Evolutionary conservation across 2,329 filamentous ascomycete genomes (phyloP), one percentile per base, ranked within the genome.

Genomic region (Trichothecium roseum): DNA sequence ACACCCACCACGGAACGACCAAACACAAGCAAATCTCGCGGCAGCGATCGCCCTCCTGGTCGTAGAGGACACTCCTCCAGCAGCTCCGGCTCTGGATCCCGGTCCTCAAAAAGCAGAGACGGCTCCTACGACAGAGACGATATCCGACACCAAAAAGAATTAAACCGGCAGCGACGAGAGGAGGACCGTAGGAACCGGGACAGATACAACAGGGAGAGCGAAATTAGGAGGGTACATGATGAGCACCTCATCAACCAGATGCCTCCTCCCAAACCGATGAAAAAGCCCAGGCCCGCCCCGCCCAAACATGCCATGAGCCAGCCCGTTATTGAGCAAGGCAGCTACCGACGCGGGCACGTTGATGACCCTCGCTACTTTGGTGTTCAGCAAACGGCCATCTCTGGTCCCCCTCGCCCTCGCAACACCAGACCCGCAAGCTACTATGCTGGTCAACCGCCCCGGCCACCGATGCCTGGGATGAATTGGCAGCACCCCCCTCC

Each of bases 11-110:
- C 67, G 42, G 62, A 72, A 46, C 61, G 60, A 22, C 63, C 71
- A 47, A 74, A 74, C 49, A 72, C 64, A 15, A 53, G 68, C 42
- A 68, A 63, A 48, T 57, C 64, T 30, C 63, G 67, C 41, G 63
- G 48, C 37, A 60, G 66, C 29, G 52, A 48, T 40, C 48, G 50
- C 27, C 43, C 49, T 13, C 37, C 49, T 16, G 52, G 42, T 53
- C 37, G 53, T 35, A 60, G 56, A 40, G 51, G 55, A 31, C 56
- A 57, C 12, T 56, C 60, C 28, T 57, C 60, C 18, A 54, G 47
- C 41, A 64, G 66, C 45, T 62, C 64, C 33, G 61, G 69, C 45
- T 56, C 63, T 28, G 66, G 61, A 13, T 51, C 58, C 27, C 63
- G 63, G 20, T 56, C 59, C 4, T 41, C 47, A 15, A 54, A 53